Conservation (phyloP, 257 asterid species). For the Solanum lignicaule region DNA sequence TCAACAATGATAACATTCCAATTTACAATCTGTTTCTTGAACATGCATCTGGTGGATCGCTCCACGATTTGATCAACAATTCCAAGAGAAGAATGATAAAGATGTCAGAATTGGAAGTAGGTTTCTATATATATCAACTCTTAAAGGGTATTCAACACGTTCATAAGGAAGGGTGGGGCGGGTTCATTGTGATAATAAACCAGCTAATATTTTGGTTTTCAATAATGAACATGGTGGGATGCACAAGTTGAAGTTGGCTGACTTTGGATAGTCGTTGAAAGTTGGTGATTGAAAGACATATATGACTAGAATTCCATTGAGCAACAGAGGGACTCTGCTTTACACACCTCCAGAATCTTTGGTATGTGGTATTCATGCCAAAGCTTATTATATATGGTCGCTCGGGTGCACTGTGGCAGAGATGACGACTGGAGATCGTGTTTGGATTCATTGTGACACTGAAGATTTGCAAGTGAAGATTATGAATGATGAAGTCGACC, state of each 20-base stretch:
- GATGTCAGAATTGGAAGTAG: too few species aligned
- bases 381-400: neutral
- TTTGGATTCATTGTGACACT: neutral
- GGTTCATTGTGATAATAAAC: too few species aligned
- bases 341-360: neutral
- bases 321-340: neutral
- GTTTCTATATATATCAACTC: too few species aligned
- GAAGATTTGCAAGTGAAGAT: neutral
- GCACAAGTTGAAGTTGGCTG: too few species aligned
- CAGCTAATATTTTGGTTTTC: too few species aligned
- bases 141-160: too few species aligned
- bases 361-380: neutral
- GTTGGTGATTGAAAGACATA: too few species aligned
- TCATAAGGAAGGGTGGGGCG: too few species aligned
- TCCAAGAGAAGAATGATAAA: too few species aligned
- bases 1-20: neutral
- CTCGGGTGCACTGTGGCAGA: neutral
- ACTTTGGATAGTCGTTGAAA: too few species aligned
- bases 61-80: neutral
- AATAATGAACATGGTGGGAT: too few species aligned
- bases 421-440: neutral
- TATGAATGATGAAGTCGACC: neutral
- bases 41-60: neutral
- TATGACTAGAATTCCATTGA: neutral
- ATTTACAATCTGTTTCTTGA: neutral